Conservation (phyloP, 2,329 filamentous ascomycete genomes). For the Alternaria alternata region DNA sequence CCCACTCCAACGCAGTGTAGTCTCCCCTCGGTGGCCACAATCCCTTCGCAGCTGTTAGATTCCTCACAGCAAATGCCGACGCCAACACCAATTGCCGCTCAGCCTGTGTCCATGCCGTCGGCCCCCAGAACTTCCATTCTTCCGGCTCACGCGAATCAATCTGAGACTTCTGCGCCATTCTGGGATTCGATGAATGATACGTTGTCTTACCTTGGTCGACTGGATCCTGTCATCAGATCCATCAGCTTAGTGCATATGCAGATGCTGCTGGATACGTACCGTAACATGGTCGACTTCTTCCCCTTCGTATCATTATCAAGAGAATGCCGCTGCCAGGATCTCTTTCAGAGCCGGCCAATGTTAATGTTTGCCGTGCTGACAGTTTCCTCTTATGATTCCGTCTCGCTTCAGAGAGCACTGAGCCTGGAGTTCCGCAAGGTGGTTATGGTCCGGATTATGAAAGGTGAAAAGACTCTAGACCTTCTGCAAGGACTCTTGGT, state of each 20-base stretch:
- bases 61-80: conserved; percentile 26
- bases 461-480: conserved; percentile 47
- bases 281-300: conserved; percentile 45
- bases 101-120: conserved; percentile 25
- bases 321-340: conserved; percentile 35
- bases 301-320: conserved; percentile 45
- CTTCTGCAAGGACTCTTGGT: conserved; percentile 44
- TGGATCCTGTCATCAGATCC: conserved; percentile 45
- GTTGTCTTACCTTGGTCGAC: conserved; percentile 38
- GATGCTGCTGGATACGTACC: conserved; percentile 42
- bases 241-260: conserved; percentile 49
- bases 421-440: conserved; percentile 50
- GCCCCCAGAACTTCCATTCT: conserved; percentile 29
- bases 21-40: conserved; percentile 33
- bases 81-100: conserved; percentile 21
- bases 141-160: conserved; percentile 33
- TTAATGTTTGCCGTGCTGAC: conserved; percentile 47
- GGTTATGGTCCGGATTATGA: conserved; percentile 46
- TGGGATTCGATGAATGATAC: conserved; percentile 48
- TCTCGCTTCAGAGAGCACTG: conserved; percentile 37
- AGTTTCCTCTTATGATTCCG: conserved; percentile 44
- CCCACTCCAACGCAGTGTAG: conserved; percentile 32
- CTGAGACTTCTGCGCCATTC: conserved; percentile 39
- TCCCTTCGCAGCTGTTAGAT: conserved; percentile 38
- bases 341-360: conserved; percentile 44